Percentiles rank a stretch among this genome's conserved stretches.
phyloP scores from a whole-genome alignment of 805 yeast genomes.

The Candida koratica region DNA sequence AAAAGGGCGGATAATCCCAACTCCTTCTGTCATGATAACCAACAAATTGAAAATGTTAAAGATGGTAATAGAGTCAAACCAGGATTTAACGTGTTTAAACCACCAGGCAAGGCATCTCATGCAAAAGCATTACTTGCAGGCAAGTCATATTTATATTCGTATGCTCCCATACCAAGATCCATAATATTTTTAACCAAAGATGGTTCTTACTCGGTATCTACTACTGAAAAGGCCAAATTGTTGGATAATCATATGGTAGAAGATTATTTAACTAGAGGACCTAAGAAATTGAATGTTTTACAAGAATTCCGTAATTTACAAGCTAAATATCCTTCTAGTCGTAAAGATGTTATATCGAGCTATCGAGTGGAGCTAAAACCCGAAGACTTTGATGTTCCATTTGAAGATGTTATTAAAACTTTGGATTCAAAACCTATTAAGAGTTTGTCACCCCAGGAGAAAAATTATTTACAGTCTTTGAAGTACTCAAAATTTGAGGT shows the following conservation, averaged over 20 bases:
- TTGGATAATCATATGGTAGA: slow-evolving; percentile 18
- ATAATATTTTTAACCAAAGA: slow-evolving; percentile 37
- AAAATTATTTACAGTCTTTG: slow-evolving; percentile 32
- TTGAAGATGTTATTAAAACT: slow-evolving; percentile 17
- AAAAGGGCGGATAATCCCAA: slow-evolving; percentile 12
- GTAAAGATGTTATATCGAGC: slow-evolving; percentile 20
- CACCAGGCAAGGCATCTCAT: slow-evolving; percentile 28
- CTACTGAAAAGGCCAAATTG: slow-evolving; percentile 21
- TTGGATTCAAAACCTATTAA: slow-evolving; percentile 18
- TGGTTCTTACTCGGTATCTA: slow-evolving; percentile 29
- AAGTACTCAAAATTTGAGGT: slow-evolving; percentile 25
- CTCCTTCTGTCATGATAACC: slow-evolving; percentile 20
- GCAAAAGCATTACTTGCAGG: slow-evolving; percentile 25
- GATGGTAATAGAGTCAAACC: slow-evolving; percentile 25
- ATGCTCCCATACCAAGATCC: slow-evolving; percentile 35
- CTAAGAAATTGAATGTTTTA: slow-evolving; percentile 15
- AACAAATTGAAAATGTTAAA: slow-evolving; percentile 11
- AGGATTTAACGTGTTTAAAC: slow-evolving; percentile 37
- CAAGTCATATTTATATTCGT: slow-evolving; percentile 41
- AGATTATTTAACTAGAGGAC: slow-evolving; percentile 6
- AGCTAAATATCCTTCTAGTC: slow-evolving; percentile 17
- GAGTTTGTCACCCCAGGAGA: slow-evolving; percentile 17
- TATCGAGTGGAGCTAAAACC: slow-evolving; percentile 26
- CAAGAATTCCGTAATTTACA: slow-evolving; percentile 22
- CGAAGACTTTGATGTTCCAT: slow-evolving; percentile 25